phyloP scores from a whole-genome alignment of 2,329 filamentous ascomycete species.

The Mycosphaerella sp. region DNA sequence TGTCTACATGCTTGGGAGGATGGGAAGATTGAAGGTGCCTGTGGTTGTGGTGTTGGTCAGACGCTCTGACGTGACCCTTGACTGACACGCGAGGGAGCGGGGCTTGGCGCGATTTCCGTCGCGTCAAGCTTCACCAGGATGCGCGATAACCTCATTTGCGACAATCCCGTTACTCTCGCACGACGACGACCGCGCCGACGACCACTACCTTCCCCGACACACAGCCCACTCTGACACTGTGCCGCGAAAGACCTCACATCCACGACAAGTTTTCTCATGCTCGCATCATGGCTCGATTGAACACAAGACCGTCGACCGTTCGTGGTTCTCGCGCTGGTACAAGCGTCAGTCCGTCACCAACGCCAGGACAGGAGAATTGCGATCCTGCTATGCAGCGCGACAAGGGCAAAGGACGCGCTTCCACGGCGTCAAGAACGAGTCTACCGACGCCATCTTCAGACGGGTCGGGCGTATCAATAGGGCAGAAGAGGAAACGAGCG shows the following conservation, averaged over 20 bases:
- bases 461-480: slow-evolving; percentile 21
- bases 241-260: neutral
- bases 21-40: too few relatives aligned
- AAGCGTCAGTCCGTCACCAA: slow-evolving; percentile 11
- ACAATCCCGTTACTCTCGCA: neutral
- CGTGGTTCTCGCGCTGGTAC: slow-evolving; percentile 14
- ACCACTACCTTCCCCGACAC: neutral
- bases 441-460: slow-evolving; percentile 37
- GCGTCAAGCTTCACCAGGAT: slow-evolving; percentile 6
- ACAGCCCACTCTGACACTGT: neutral
- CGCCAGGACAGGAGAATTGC: slow-evolving; percentile 42
- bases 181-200: too few relatives aligned
- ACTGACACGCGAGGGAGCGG: too few relatives aligned
- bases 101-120: slow-evolving; percentile 3
- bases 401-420: slow-evolving; percentile 35
- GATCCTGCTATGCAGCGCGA: slow-evolving; percentile 28
- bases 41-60: neutral
- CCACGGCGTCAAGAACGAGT: slow-evolving; percentile 8
- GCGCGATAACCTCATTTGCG: too few relatives aligned
- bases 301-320: slow-evolving; percentile 16
- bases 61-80: neutral
- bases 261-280: neutral
- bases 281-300: slow-evolving; percentile 23
- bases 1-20: too few relatives aligned
- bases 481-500: slow-evolving; percentile 23